A percentile compares a stretch with the other conserved stretches of the same genome.
phyloP scores from a whole-genome alignment of 1,284 basidiomycete species.

The Apiotrichum montevideense region DNA sequence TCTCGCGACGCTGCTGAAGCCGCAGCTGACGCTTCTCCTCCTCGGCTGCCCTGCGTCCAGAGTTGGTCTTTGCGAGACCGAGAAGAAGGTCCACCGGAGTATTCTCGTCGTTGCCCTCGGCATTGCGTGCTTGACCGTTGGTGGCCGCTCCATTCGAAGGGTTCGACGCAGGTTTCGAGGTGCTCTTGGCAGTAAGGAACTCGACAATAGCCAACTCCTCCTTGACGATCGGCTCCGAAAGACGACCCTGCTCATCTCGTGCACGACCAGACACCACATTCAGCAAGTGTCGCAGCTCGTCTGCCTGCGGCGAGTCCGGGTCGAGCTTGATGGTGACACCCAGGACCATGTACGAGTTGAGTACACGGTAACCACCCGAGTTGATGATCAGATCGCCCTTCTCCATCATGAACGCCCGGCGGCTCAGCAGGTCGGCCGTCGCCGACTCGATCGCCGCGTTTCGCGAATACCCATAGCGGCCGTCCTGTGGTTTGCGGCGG shows the following conservation, averaged over 20 bases:
- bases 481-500: conserved; percentile 44
- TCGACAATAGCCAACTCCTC: conserved; percentile 48
- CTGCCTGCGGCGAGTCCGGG: conserved; percentile 45
- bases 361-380: conserved; percentile 44
- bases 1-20: conserved; percentile 38
- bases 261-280: conserved; percentile 48
- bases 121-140: conserved; percentile 6
- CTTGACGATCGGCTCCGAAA: conserved; percentile 48
- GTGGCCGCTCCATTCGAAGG: conserved; percentile 12
- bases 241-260: conserved; percentile 41
- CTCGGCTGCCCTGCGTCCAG: conserved; percentile 40
- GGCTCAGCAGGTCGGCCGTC: conserved; percentile 45
- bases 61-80: conserved; percentile 41
- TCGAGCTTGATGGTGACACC: conserved; percentile 49
- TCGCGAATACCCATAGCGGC: conserved; percentile 45
- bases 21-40: conserved; percentile 41
- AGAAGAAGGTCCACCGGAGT: conserved; percentile 43
- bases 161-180: conserved; percentile 9
- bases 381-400: conserved; percentile 47
- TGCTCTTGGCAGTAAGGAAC: conserved; percentile 44
- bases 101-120: conserved; percentile 27
- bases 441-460: conserved; percentile 48
- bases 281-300: conserved; percentile 46
- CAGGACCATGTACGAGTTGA: conserved; percentile 48
- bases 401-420: conserved; percentile 47